phyloP scores from a whole-genome alignment of 148 eudicot species.

The Tetragonia tetragonoides region DNA sequence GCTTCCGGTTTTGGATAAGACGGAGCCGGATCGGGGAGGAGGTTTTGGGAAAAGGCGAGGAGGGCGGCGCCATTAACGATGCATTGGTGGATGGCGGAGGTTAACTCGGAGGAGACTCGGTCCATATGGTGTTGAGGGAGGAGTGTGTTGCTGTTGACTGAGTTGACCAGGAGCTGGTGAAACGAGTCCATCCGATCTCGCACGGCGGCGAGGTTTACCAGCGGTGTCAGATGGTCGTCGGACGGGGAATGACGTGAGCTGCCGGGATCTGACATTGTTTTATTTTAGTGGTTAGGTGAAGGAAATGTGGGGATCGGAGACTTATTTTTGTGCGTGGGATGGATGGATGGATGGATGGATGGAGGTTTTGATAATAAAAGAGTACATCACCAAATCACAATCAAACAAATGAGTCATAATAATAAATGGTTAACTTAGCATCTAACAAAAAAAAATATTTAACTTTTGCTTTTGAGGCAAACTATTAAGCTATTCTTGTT shows the following conservation, averaged over 20 bases:
- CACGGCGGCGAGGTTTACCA: conserved; percentile 53
- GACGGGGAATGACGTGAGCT: conserved; percentile 7
- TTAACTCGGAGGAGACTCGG: conserved; percentile 51
- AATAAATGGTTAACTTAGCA: no score
- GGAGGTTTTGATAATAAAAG: no score
- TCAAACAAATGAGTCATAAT: no score
- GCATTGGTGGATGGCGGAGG: conserved; percentile 60
- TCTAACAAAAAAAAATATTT: no score
- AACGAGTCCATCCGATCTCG: conserved; percentile 54
- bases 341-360: no score
- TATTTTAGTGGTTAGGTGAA: neutral
- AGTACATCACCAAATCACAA: no score
- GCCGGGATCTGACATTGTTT: conserved; percentile 23
- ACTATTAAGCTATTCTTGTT: no score
- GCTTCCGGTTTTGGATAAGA: conserved; percentile 24
- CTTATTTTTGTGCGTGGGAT: no score
- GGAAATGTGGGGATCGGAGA: no score
- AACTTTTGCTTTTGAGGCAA: no score
- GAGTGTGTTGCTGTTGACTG: conserved; percentile 42
- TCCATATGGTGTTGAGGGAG: conserved; percentile 40
- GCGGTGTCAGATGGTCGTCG: conserved; percentile 26
- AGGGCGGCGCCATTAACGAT: conserved; percentile 71
- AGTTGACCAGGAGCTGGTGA: conserved; percentile 49
- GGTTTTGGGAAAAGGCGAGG: conserved; percentile 28
- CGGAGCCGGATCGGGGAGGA: neutral